These are phyloP conservation scores for Penicillium sp. DNA, from an alignment of 2,329 filamentous ascomycete genomes.

Conservation along the genomic window DNA sequence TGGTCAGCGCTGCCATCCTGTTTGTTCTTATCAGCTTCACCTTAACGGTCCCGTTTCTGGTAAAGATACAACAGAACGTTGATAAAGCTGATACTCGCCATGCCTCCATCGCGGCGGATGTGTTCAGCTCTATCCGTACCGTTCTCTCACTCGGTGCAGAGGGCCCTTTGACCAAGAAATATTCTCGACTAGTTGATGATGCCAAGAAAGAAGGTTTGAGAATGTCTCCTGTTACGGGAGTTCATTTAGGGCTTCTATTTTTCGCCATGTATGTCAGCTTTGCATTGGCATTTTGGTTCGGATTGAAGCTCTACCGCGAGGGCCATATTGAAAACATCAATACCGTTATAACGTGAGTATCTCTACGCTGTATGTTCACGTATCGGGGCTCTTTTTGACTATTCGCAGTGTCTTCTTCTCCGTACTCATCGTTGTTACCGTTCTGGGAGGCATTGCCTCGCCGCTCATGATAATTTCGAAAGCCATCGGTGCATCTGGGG, in stretches of 20 bases:
- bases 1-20: not conserved
- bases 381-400: not conserved
- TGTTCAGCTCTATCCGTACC: not conserved
- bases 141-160: not conserved
- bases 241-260: not conserved
- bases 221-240: not conserved
- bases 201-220: not conserved
- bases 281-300: not conserved
- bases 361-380: too few species aligned
- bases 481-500: not conserved
- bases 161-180: not conserved
- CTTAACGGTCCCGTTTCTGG: not conserved
- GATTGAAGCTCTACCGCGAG: not conserved
- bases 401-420: not conserved
- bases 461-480: not conserved
- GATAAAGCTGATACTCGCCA: not conserved
- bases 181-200: not conserved
- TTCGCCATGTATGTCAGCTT: not conserved
- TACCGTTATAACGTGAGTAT: not conserved
- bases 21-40: not conserved
- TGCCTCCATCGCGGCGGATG: not conserved
- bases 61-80: not conserved
- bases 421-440: not conserved
- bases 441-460: not conserved
- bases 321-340: not conserved